Base-by-base conservation (phyloP, 2,329 filamentous ascomycete species). In the Escovopsis weberi region DNA sequence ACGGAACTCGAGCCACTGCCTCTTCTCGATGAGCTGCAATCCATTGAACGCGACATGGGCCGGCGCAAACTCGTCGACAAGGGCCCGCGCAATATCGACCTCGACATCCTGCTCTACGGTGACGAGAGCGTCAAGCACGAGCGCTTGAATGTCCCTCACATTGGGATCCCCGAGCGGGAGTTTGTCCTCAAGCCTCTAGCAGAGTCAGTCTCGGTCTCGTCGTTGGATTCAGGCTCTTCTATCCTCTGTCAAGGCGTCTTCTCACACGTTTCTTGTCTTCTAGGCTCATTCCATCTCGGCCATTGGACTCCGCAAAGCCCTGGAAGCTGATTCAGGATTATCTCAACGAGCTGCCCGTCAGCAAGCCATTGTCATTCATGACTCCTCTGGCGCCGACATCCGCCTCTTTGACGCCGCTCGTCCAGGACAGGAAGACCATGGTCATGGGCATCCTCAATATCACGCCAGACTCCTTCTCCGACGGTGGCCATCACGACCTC, bases 401-500 rank as follows among this genome's bases (percentile, higher is more conserved):
- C 4, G 60, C 69, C 10, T 66, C 76, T 1, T 62, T 91, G 34
- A 74, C 75, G 40, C 70, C 83, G 15, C 63, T 77, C 28, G 63
- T 67, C 30, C 63, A 70, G 6, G 67, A 70, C 38, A 74, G 80
- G 39, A 69, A 66, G 42, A 95, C 89, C 0, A 76, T 78, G 38
- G 64, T 95, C 51, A 98, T 98, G 91, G 85, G 84, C 43, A 94
- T 98, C 49, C 69, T 96, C 38, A 98, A 98, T 61, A 66, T 94
- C 41, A 96, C 91, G 0, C 89, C 89, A 0, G 89, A 98, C 63
- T 96, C 89, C 9, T 98, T 98, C 66, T 96, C 89, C 1, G 88
- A 96, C 56, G 89, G 87, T 42, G 87, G 87, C 8, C 55, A 68
- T 8, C 74, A 87, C 59, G 62, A 65, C 37, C 55, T 66, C 23